These are phyloP conservation scores for Cucumis hystrix DNA, from an alignment of 306 rosid genomes.

Conservation along the genomic window DNA sequence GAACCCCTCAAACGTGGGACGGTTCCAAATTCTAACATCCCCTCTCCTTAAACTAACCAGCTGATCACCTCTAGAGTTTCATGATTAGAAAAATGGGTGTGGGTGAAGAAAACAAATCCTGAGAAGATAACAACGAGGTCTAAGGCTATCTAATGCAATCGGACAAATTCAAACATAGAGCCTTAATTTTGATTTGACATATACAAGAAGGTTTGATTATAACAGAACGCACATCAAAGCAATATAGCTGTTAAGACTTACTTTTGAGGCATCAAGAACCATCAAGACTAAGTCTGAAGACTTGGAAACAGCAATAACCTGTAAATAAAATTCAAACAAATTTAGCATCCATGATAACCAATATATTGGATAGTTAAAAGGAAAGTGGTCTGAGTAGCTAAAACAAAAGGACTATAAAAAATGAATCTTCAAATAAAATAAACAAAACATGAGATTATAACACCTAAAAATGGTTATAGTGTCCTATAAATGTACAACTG, in stretches of 20 bases:
- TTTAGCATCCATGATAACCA: slow-evolving; percentile 10
- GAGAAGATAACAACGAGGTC: not conserved
- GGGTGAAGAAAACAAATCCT: not conserved
- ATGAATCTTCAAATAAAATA: not conserved
- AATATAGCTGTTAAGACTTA: slow-evolving; percentile 22
- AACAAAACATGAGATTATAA: not conserved
- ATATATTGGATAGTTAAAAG: slow-evolving; percentile 3
- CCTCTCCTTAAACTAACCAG: not conserved
- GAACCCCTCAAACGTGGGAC: not conserved
- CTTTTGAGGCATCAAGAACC: slow-evolving; percentile 98
- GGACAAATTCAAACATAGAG: not conserved
- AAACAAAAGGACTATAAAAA: not conserved
- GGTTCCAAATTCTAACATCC: not conserved
- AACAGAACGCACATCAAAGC: not conserved
- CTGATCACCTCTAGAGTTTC: not conserved
- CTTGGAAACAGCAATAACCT: slow-evolving; percentile 99
- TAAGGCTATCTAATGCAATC: not conserved
- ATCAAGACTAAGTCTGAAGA: slow-evolving; percentile 94
- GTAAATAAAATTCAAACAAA: slow-evolving; percentile 16
- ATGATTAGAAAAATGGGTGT: not conserved
- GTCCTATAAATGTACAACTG: not conserved
- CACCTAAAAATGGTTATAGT: not conserved
- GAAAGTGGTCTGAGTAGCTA: not conserved
- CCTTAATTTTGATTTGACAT: not conserved
- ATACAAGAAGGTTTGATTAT: not conserved